A percentile compares a stretch with the other conserved stretches of the same genome.
Conservation (phyloP, 2,329 filamentous ascomycete genomes). For the Fusarium dlaminii region DNA sequence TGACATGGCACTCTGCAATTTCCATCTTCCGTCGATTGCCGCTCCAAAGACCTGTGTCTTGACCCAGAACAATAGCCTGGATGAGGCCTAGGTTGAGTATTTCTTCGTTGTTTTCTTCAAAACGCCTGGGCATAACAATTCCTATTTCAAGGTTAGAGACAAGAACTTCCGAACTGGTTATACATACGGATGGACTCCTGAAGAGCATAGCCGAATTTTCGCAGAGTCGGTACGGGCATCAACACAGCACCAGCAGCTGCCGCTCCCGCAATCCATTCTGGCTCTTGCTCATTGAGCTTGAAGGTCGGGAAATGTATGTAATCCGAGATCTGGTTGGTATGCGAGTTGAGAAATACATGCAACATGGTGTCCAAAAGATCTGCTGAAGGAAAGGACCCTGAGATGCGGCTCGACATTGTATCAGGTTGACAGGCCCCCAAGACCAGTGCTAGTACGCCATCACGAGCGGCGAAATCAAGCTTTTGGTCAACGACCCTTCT, state of each 20-base stretch:
- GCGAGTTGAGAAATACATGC: slow-evolving; percentile 67
- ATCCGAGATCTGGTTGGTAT: slow-evolving; percentile 64
- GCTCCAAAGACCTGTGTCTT: slow-evolving; percentile 64
- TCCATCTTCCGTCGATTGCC: slow-evolving; percentile 66
- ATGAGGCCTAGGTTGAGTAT: slow-evolving; percentile 59
- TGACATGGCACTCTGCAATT: slow-evolving; percentile 61
- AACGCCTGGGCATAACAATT: slow-evolving; percentile 48
- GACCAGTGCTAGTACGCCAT: slow-evolving; percentile 71
- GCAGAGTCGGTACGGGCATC: slow-evolving; percentile 65
- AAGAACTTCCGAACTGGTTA: not conserved
- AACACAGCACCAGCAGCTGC: slow-evolving; percentile 69
- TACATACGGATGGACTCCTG: slow-evolving; percentile 60
- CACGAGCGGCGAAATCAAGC: slow-evolving; percentile 60
- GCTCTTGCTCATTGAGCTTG: slow-evolving; percentile 61
- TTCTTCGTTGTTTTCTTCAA: slow-evolving; percentile 59
- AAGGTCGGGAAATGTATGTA: slow-evolving; percentile 72
- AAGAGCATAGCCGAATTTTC: slow-evolving; percentile 68
- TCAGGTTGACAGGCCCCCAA: slow-evolving; percentile 65
- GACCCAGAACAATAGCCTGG: slow-evolving; percentile 58
- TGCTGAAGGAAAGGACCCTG: slow-evolving; percentile 69
- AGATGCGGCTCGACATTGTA: slow-evolving; percentile 61
- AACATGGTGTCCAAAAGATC: slow-evolving; percentile 69
- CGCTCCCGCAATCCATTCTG: slow-evolving; percentile 69
- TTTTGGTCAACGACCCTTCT: slow-evolving; percentile 55
- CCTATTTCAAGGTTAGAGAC: slow-evolving; percentile 32